These are phyloP conservation scores for Ogataea wickerhamii DNA, from an alignment of 805 yeast species.

Conservation along the genomic window DNA sequence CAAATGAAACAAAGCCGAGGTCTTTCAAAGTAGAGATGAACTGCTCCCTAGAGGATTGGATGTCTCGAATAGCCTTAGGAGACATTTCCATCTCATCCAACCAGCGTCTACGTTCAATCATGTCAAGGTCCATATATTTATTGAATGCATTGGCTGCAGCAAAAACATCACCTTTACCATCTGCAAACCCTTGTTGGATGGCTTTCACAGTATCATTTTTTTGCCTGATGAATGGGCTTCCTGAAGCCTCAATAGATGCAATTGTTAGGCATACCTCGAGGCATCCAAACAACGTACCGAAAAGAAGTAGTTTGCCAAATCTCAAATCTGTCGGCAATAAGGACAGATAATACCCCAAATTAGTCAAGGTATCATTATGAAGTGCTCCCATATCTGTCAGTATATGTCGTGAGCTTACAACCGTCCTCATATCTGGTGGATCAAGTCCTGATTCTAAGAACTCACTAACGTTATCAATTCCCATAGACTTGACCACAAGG, in stretches of 20 bases:
- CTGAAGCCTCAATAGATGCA: slow-evolving; percentile 73
- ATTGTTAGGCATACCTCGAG: slow-evolving; percentile 71
- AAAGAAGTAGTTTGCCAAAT: slow-evolving; percentile 76
- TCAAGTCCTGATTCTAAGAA: slow-evolving; percentile 78
- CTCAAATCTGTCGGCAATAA: slow-evolving; percentile 82
- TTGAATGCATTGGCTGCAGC: slow-evolving; percentile 60
- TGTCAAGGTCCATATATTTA: slow-evolving; percentile 40
- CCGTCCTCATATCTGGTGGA: slow-evolving; percentile 59
- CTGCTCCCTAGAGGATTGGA: slow-evolving; percentile 67
- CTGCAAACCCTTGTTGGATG: slow-evolving; percentile 37
- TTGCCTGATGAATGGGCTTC: slow-evolving; percentile 67
- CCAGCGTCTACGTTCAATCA: slow-evolving; percentile 39
- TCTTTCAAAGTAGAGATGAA: slow-evolving; percentile 69
- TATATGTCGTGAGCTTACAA: slow-evolving; percentile 48
- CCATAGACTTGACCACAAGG: slow-evolving; percentile 85
- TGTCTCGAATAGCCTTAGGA: slow-evolving; percentile 61
- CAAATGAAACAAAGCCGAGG: slow-evolving; percentile 67
- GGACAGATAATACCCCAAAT: slow-evolving; percentile 76
- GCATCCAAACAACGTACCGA: slow-evolving; percentile 81
- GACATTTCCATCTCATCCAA: slow-evolving; percentile 60
- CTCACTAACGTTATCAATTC: slow-evolving; percentile 62
- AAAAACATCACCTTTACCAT: slow-evolving; percentile 71
- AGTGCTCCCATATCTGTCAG: slow-evolving; percentile 76
- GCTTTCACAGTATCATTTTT: slow-evolving; percentile 60
- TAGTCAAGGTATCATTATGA: slow-evolving; percentile 49